phyloP scores from a whole-genome alignment of 2,329 filamentous ascomycete species.

The Chaetomiaceae sp. region DNA sequence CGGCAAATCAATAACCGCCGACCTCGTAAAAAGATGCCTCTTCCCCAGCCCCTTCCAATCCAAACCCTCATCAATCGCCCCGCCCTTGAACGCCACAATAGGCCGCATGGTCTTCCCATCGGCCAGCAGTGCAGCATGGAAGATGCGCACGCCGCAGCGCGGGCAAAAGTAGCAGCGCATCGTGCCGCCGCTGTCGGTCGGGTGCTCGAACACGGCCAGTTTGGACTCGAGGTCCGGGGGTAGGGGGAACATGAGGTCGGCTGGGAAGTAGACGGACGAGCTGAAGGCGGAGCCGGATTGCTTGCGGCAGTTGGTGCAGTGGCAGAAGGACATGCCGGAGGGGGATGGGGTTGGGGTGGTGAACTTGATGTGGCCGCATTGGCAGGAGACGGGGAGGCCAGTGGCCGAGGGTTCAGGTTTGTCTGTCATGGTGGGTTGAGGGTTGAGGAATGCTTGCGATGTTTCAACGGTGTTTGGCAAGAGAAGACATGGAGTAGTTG shows the following conservation, averaged over 20 bases:
- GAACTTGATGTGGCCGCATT: not conserved
- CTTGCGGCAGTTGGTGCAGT: not conserved
- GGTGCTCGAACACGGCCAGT: not conserved
- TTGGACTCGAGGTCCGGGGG: not conserved
- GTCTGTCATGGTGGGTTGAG: not conserved
- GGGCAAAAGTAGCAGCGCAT: conserved; percentile 1
- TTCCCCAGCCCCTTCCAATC: not conserved
- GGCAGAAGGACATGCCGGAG: not conserved
- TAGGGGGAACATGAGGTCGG: not conserved
- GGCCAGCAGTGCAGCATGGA: not conserved
- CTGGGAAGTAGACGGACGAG: not conserved
- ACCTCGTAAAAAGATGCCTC: not conserved
- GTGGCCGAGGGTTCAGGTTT: not conserved
- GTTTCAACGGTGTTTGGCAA: too few species aligned
- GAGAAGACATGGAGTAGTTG: too few species aligned
- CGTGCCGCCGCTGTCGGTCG: conserved; percentile 3
- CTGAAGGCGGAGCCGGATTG: not conserved
- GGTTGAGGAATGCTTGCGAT: too few species aligned
- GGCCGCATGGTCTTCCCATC: not conserved
- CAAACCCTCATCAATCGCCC: not conserved
- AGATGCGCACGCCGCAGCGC: not conserved
- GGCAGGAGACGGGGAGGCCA: not conserved
- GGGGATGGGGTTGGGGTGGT: not conserved
- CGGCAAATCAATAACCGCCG: not conserved
- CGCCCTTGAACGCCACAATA: not conserved